Evolutionary conservation across 2,329 filamentous ascomycete genomes (phyloP), one percentile per base, ranked within the genome.

Genomic region (Neocatenulostroma microsporum): DNA sequence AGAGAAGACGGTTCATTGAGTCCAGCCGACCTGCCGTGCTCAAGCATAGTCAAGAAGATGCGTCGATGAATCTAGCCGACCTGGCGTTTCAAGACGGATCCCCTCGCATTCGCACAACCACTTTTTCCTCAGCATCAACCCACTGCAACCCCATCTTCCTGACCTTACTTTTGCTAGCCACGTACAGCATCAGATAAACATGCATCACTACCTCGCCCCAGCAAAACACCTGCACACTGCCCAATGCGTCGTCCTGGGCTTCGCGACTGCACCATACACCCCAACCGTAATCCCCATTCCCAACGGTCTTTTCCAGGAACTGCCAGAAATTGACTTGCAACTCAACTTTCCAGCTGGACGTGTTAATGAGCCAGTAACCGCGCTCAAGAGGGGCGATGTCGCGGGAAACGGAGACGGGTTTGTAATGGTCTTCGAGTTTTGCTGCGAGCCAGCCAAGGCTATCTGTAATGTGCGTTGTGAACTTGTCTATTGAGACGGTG

Each of bases 161-260:
- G 12, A 88, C 60, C 42, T 69, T 69, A 21, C 80, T 70, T 38
- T 74, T 69, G 49, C 80, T 89, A 0, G 78, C 82, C 11, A 87
- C 61, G 54, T 83, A 89, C 0, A 94, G 60, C 25, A 88, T 57
- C 3, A 91, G 61, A 57, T 86, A 94, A 21, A 84, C 69, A 50
- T 93, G 80, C 36, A 76, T 72, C 0, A 76, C 75, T 1, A 85
- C 64, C 44, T 80, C 73, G 0, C 83, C 87, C 80, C 84, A 94
- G 53, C 84, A 84, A 55, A 83, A 91, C 1, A 89, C 58, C 21
- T 77, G 72, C 2, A 93, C 56, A 1, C 30, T 34, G 12, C 46
- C 41, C 19, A 49, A 25, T 14, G 19, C 10, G 7, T 47, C 27
- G 23, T n/a, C n/a, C n/a, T 14, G n/a, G 26, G n/a, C n/a, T 13